Conservation (phyloP, 306 rosid species). For the Rosa lucieae region DNA sequence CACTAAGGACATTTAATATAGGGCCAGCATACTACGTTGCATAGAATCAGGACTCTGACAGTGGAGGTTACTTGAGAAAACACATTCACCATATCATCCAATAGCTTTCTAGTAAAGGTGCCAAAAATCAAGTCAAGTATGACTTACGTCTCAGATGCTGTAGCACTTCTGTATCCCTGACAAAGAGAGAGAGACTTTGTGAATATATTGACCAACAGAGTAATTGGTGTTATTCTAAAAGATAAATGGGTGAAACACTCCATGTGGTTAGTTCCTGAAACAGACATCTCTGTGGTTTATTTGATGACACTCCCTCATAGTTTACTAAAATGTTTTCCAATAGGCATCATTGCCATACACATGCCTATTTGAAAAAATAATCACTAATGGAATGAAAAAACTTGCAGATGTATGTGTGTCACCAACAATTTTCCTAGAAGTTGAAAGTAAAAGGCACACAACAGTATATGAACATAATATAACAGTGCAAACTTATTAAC, state of each 20-base stretch:
- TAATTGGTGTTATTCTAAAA: neutral
- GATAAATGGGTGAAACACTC: neutral
- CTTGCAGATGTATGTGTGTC: neutral
- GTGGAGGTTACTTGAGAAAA: neutral
- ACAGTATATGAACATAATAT: neutral
- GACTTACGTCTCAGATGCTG: conserved; percentile 92
- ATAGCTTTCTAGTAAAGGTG: neutral
- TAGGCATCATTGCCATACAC: neutral
- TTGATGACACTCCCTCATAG: neutral
- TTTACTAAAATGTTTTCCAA: neutral
- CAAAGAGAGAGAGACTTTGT: conserved; percentile 23
- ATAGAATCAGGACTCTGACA: neutral
- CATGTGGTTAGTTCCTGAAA: neutral
- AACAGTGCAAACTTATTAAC: neutral
- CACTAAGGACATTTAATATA: neutral
- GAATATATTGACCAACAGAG: neutral
- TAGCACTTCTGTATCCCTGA: conserved; percentile 91
- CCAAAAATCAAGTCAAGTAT: neutral
- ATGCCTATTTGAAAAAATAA: neutral
- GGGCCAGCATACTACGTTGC: neutral
- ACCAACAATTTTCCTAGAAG: neutral
- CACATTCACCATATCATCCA: neutral
- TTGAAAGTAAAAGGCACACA: neutral
- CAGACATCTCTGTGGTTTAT: neutral
- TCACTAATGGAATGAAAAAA: neutral